phyloP scores from a whole-genome alignment of 2,329 filamentous ascomycete species.

The Trichoderma endophyticum region DNA sequence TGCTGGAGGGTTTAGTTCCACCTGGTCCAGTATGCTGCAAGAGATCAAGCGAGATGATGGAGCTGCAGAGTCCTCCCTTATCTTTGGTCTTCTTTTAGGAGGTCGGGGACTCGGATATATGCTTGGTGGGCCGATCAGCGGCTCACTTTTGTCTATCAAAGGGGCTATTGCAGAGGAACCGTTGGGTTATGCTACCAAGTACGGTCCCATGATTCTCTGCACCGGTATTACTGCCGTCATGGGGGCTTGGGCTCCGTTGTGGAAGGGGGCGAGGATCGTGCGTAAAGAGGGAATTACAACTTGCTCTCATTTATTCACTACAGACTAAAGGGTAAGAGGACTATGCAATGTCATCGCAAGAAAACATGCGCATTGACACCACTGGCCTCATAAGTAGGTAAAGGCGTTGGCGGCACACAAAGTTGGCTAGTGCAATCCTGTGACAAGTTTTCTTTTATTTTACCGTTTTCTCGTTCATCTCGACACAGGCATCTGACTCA shows the following conservation, averaged over 20 bases:
- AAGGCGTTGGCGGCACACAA: not conserved
- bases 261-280: constrained; percentile 31
- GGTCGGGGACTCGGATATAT: constrained; percentile 62
- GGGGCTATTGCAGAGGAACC: constrained; percentile 26
- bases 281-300: not conserved
- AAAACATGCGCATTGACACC: not conserved
- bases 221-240: constrained; percentile 31
- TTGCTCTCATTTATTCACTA: not conserved
- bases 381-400: no score
- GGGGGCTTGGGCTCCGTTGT: constrained; percentile 32
- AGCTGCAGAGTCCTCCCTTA: constrained; percentile 48
- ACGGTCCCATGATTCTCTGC: constrained; percentile 34
- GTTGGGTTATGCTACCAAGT: constrained; percentile 32
- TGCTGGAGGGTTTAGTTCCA: constrained; percentile 59
- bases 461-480: not conserved
- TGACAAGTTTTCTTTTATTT: not conserved
- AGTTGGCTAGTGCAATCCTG: not conserved
- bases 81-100: constrained; percentile 56
- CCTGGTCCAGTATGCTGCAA: constrained; percentile 57
- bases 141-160: constrained; percentile 28
- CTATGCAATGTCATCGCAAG: not conserved
- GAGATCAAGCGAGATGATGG: constrained; percentile 31
- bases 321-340: not conserved
- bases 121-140: constrained; percentile 53
- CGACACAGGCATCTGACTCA: not conserved